Percentiles rank a stretch among this genome's conserved stretches.
Conservation (phyloP, 1,139 yeast genomes). For the Candida labiduridarum region DNA sequence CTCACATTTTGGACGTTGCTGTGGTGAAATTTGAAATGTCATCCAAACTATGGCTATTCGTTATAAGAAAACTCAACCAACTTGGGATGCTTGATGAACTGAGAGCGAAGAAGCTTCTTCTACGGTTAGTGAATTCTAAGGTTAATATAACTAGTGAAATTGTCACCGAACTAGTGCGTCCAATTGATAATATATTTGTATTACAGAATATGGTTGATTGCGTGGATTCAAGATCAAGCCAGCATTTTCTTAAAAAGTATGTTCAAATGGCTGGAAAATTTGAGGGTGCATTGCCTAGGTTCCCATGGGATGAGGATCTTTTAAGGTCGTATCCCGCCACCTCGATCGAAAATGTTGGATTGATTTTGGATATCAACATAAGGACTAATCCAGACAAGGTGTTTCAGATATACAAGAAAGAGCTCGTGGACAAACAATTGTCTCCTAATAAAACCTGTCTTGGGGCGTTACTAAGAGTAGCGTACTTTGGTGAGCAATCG, state of each 20-base stretch:
- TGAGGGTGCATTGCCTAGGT: constrained; percentile 12
- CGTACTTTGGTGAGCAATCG: constrained; percentile 21
- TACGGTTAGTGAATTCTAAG: constrained; percentile 26
- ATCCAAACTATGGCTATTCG: constrained; percentile 38
- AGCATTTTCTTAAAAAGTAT: constrained; percentile 30
- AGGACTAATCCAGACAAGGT: constrained; percentile 36
- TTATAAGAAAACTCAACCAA: constrained; percentile 34
- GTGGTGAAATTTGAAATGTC: constrained; percentile 26
- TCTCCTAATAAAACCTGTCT: constrained; percentile 43
- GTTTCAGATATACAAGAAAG: constrained; percentile 34
- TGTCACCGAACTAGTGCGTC: constrained; percentile 28
- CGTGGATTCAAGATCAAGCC: not conserved
- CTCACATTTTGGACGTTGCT: constrained; percentile 33
- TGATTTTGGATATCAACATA: constrained; percentile 51
- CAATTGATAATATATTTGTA: constrained; percentile 20
- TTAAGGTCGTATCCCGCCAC: constrained; percentile 23
- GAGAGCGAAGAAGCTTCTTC: constrained; percentile 30
- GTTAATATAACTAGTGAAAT: constrained; percentile 36
- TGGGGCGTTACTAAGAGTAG: constrained; percentile 45
- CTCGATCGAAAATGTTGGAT: constrained; percentile 32
- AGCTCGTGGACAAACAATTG: constrained; percentile 19
- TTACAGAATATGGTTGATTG: constrained; percentile 12
- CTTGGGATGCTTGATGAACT: constrained; percentile 36
- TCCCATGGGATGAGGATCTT: constrained; percentile 25
- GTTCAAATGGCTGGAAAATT: constrained; percentile 25